Percentiles rank a stretch among this genome's conserved stretches.
Conservation (phyloP, 1,284 basidiomycete genomes). For the Moniliophthora roreri region DNA sequence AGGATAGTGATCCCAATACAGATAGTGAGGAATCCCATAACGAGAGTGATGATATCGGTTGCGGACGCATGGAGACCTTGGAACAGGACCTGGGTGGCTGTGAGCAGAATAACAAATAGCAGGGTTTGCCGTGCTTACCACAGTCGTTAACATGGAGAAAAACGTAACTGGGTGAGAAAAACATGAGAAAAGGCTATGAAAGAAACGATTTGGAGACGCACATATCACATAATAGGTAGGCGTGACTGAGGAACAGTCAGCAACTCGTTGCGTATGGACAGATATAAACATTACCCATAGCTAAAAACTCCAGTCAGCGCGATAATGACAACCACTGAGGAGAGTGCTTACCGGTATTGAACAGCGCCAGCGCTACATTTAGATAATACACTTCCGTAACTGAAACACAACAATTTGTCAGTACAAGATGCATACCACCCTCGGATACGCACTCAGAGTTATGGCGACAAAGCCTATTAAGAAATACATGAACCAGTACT, state of each 20-base stretch:
- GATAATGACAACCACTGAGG: slow-evolving; percentile 10
- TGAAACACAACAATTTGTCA: slow-evolving; percentile 23
- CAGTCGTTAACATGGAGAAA: slow-evolving; percentile 85
- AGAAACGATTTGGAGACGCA: slow-evolving; percentile 32
- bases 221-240: slow-evolving; percentile 88
- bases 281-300: no score
- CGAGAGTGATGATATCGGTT: slow-evolving; percentile 83
- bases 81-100: slow-evolving; percentile 68
- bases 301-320: slow-evolving; percentile 18
- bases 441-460: slow-evolving; percentile 63
- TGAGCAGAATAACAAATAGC: not conserved
- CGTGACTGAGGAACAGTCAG: slow-evolving; percentile 52
- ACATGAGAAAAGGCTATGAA: slow-evolving; percentile 20
- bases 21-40: slow-evolving; percentile 88
- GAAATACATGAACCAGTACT: slow-evolving; percentile 86
- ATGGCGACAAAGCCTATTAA: slow-evolving; percentile 82
- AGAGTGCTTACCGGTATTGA: slow-evolving; percentile 75
- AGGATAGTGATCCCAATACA: slow-evolving; percentile 91
- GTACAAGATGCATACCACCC: not conserved
- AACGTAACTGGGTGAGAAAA: slow-evolving; percentile 63
- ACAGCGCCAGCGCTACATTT: slow-evolving; percentile 94
- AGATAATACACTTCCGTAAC: slow-evolving; percentile 94
- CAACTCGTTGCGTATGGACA: no score
- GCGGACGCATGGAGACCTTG: slow-evolving; percentile 84
- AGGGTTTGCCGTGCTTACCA: slow-evolving; percentile 41